Conservation (phyloP, 129 eudicot genomes). For the Escallonia herrerae region DNA sequence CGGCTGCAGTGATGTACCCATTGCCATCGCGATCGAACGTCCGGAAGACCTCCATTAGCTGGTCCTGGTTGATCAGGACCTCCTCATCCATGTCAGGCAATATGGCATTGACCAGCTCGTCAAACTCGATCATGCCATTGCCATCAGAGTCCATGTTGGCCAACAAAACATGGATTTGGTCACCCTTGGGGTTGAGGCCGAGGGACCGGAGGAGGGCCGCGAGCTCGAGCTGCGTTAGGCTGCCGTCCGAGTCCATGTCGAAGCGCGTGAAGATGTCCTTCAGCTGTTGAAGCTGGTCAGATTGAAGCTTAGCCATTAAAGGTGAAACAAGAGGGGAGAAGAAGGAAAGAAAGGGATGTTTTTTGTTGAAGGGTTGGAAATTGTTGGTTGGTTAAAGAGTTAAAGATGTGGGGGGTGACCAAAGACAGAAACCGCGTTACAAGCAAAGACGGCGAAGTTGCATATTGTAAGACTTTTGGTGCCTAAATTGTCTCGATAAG, state of each 20-base stretch:
- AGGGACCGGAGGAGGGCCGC: constrained; percentile 52
- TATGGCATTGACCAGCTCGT: constrained; percentile 15
- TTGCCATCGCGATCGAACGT: not conserved
- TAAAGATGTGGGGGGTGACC: too few species aligned
- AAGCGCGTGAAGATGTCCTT: constrained; percentile 42
- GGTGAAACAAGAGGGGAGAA: not conserved
- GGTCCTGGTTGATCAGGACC: constrained; percentile 14
- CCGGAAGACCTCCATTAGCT: constrained; percentile 5
- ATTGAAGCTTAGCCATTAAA: constrained; percentile 20
- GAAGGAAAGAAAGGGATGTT: not conserved
- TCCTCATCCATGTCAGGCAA: constrained; percentile 11
- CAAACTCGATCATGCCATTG: constrained; percentile 7
- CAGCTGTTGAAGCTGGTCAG: constrained; percentile 36
- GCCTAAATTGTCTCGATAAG: too few species aligned
- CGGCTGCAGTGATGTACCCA: constrained; percentile 3
- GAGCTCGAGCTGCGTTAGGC: constrained; percentile 61
- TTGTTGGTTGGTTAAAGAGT: too few species aligned
- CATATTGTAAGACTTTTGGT: too few species aligned
- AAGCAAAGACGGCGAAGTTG: too few species aligned
- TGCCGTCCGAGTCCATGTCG: constrained; percentile 59
- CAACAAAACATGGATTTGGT: constrained; percentile 6
- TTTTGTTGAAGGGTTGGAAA: too few species aligned
- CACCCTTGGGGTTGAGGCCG: constrained; percentile 15
- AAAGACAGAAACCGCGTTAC: too few species aligned
- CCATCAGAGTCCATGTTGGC: constrained; percentile 12